Evolutionary conservation across 2,329 filamentous ascomycete genomes (phyloP).

Genomic region (Neopestalotiopsis sp.): DNA sequence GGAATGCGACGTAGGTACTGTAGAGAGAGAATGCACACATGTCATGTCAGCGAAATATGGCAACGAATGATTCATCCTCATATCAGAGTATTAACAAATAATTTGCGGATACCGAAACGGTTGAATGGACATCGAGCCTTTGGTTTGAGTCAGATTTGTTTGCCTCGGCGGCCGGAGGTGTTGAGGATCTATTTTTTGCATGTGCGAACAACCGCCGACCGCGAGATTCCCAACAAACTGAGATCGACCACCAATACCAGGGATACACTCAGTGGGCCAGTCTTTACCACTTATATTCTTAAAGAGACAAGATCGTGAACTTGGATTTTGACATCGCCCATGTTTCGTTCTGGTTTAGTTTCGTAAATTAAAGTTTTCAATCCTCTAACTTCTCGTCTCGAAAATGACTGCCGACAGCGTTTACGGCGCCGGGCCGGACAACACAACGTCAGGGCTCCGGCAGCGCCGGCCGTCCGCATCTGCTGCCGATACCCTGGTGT

Average conservation of each 20-base stretch:
- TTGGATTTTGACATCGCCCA: not conserved
- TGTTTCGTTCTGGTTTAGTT: not conserved
- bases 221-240: conserved; percentile 15
- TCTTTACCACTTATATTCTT: not conserved
- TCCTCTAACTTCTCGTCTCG: not conserved
- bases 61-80: too few species aligned
- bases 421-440: conserved; percentile 19
- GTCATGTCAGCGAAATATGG: too few species aligned
- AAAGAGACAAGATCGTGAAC: not conserved
- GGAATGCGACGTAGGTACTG: too few species aligned
- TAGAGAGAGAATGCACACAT: too few species aligned
- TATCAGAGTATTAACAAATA: not conserved
- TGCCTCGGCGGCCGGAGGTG: conserved; percentile 11
- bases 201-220: conserved; percentile 9
- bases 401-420: conserved; percentile 1
- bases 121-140: not conserved
- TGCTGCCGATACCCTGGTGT: conserved; percentile 30
- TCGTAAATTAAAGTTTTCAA: not conserved
- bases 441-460: conserved; percentile 25
- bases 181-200: conserved; percentile 14
- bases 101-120: not conserved
- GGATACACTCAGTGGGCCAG: not conserved
- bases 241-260: not conserved
- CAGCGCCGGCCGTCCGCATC: conserved; percentile 30
- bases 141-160: not conserved